Evolutionary conservation across 495 filamentous ascomycete genomes (phyloP), one percentile per base, ranked within the genome.

Genomic region (Aspergillus mulundensis): DNA sequence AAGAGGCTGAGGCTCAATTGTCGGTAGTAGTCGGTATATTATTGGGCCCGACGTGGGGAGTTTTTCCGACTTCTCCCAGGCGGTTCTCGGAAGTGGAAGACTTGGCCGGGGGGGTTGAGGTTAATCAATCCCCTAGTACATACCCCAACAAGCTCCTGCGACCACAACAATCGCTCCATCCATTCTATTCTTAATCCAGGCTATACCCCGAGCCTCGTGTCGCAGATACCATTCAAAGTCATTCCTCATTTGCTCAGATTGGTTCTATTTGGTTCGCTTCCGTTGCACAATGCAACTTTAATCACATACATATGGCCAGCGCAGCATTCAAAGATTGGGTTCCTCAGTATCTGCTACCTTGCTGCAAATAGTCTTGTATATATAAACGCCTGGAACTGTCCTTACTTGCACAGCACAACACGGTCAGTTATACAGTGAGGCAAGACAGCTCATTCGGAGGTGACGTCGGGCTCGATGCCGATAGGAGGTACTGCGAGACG

Each of bases 281-380:
- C 5, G 15, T 43, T 34, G 21, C 50, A 39, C n/a, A 3, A 53
- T 53, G 50, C 50, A 21, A 23, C 39, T 43, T 20, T 53, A 53
- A 53, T 53, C 38, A 21, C 32, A 40, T 19, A 43, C 39, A 32
- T 12, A 52, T 53, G 50, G 50, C 50, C 38, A 53, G 36, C 25
- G 36, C 25, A 43, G 38, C 38, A 32, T 20, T 15, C 15, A 43
- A 53, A 41, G 23, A 30, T 21, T n/a, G 21, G 28, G 2, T 53
- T 32, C 1, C n/a, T 15, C 3, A 19, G 20, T 15, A 42, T 3
- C 38, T 21, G 16, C 39, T 32, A 18, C 20, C 24, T 43, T 15
- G 23, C 38, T 53, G 38, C 50, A 21, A 7, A 43, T 41, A 7
- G 23, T 23, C 15, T 39, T 43, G 15, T 32, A 43, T 43, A 51